Conservation (phyloP, 257 asterid genomes). For the Penstemon davidsonii region DNA sequence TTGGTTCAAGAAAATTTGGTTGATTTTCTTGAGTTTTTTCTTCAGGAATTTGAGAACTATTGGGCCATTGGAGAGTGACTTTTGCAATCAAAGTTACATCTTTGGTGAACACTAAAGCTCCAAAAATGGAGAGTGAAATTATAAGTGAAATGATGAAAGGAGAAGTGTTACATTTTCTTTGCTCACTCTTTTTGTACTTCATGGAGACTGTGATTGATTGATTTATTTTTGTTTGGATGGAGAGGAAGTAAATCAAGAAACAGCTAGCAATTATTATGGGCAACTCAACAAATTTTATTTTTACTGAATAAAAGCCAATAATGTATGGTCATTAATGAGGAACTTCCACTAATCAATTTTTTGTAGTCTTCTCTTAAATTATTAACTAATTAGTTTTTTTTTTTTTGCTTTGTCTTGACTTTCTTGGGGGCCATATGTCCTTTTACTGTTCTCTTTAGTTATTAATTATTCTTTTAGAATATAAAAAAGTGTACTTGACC, state of each 20-base stretch:
- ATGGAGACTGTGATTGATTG: conserved; percentile 2
- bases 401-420: too few species aligned
- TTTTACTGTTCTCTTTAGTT: too few species aligned
- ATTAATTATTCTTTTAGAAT: too few species aligned
- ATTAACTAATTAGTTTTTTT: too few species aligned
- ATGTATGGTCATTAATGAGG: too few species aligned
- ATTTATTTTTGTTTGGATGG: not conserved
- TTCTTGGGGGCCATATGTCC: too few species aligned
- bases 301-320: not conserved
- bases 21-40: not conserved
- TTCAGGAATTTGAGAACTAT: not conserved
- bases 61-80: conserved; percentile 29
- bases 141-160: conserved; percentile 26
- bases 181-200: conserved; percentile 22
- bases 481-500: too few species aligned
- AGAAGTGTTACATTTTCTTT: conserved; percentile 30
- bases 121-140: conserved; percentile 28
- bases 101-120: conserved; percentile 29
- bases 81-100: conserved; percentile 34
- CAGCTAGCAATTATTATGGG: not conserved
- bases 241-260: not conserved
- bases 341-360: too few species aligned
- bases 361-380: too few species aligned
- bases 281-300: not conserved
- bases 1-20: conserved; percentile 10